Conservation (phyloP, 1,284 basidiomycete genomes). For the Pseudozyma pruni region DNA sequence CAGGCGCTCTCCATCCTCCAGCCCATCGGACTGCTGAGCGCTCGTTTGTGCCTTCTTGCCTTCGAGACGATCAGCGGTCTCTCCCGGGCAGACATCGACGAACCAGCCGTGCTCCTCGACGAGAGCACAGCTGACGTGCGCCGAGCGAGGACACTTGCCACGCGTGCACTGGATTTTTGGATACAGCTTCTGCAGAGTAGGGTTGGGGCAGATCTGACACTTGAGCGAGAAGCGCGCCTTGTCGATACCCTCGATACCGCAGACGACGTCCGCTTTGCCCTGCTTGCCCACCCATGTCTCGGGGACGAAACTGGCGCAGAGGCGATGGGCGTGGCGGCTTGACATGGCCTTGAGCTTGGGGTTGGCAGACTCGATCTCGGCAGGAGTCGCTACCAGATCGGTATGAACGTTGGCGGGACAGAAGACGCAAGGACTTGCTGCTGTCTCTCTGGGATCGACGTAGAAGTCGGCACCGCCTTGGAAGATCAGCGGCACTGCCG, state of each 20-base stretch:
- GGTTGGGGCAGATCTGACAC: constrained; percentile 83
- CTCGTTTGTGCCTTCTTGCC: constrained; percentile 34
- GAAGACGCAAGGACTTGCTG: constrained; percentile 64
- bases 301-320: constrained; percentile 64
- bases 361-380: constrained; percentile 21
- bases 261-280: constrained; percentile 46
- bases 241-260: constrained; percentile 57
- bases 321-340: constrained; percentile 56
- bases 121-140: constrained; percentile 88
- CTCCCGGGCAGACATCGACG: constrained; percentile 49
- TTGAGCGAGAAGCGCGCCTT: constrained; percentile 71
- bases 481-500: constrained; percentile 20
- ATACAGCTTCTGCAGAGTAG: constrained; percentile 77
- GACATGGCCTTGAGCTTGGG: constrained; percentile 35
- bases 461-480: constrained; percentile 42
- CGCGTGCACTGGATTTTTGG: constrained; percentile 93
- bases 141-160: constrained; percentile 90
- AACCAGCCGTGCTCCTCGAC: constrained; percentile 62
- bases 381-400: constrained; percentile 51
- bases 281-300: constrained; percentile 61
- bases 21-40: constrained; percentile 2
- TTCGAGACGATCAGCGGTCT: constrained; percentile 59
- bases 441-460: constrained; percentile 27
- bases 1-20: constrained; percentile 51
- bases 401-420: constrained; percentile 63